A percentile compares a stretch with the other conserved stretches of the same genome.
Evolutionary conservation across 768 basidiomycete species (phyloP).

Genomic region (Suillus brevipes): DNA sequence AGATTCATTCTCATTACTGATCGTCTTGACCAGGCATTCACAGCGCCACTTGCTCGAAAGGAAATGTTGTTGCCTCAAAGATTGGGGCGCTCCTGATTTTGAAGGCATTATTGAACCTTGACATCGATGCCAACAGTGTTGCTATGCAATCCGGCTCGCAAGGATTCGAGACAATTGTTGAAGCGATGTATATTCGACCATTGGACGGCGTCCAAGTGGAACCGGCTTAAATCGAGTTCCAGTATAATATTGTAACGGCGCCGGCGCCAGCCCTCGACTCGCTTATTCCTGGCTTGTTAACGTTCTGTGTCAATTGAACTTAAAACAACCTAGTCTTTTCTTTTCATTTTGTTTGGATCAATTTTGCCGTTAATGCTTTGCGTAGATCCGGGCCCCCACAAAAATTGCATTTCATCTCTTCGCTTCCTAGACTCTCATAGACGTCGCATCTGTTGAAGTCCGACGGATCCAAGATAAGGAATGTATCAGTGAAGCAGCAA

Average conservation of each 20-base stretch:
- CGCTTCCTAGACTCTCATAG: too few species aligned
- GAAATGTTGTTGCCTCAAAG: constrained; percentile 74
- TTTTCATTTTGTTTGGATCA: too few species aligned
- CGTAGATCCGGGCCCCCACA: too few species aligned
- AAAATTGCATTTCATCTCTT: too few species aligned
- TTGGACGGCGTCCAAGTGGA: constrained; percentile 51
- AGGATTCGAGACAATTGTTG: constrained; percentile 53
- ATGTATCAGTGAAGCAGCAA: too few species aligned
- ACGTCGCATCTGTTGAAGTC: too few species aligned
- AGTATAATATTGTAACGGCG: not conserved
- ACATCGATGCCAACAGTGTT: constrained; percentile 40
- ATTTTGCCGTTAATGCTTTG: too few species aligned
- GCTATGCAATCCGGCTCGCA: constrained; percentile 28
- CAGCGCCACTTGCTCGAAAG: constrained; percentile 64
- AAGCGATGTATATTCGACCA: constrained; percentile 48
- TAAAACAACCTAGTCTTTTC: too few species aligned
- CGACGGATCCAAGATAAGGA: too few species aligned
- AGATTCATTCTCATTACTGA: not conserved
- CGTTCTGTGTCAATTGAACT: not conserved
- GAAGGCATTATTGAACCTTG: constrained; percentile 53
- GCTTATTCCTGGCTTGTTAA: not conserved
- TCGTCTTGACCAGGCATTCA: constrained; percentile 55
- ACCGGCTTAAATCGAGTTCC: constrained; percentile 12
- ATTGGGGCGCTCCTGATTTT: constrained; percentile 70
- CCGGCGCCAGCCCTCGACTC: not conserved